These are phyloP conservation scores for Suillus subluteus DNA, from an alignment of 768 basidiomycete genomes.

Conservation along the genomic window DNA sequence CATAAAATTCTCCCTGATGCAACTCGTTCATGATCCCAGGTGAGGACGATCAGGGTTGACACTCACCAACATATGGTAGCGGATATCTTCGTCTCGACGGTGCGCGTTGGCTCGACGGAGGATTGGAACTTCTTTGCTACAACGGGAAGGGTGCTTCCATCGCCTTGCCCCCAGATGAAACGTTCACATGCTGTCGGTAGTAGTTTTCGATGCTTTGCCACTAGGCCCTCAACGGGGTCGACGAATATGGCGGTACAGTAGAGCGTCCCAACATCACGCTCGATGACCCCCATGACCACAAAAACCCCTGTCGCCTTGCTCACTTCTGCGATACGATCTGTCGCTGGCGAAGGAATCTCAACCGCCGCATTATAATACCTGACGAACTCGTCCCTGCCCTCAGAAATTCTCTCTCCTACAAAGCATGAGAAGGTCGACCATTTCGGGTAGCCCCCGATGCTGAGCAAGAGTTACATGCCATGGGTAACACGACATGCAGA, in stretches of 20 bases:
- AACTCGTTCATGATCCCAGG: background rate
- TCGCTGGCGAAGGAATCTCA: conserved; percentile 55
- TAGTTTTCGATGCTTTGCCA: conserved; percentile 69
- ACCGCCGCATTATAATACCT: conserved; percentile 59
- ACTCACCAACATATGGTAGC: conserved; percentile 63
- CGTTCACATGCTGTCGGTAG: conserved; percentile 65
- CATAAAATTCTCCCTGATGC: conserved; percentile 72
- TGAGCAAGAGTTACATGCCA: conserved; percentile 18
- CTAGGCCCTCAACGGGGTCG: conserved; percentile 50
- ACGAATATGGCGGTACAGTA: conserved; percentile 66
- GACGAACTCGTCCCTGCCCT: conserved; percentile 62
- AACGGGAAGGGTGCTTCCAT: conserved; percentile 56
- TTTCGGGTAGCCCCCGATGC: conserved; percentile 65
- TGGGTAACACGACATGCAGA: background rate
- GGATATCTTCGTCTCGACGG: conserved; percentile 49
- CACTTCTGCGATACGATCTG: conserved; percentile 50
- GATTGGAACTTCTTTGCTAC: conserved; percentile 42
- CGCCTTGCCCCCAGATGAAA: conserved; percentile 65
- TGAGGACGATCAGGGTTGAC: background rate
- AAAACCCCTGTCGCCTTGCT: conserved; percentile 53
- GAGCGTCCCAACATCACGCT: conserved; percentile 59
- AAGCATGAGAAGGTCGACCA: conserved; percentile 46
- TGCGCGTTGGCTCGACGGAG: conserved; percentile 16
- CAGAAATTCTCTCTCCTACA: conserved; percentile 51
- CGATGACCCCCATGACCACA: conserved; percentile 63